Percentiles rank a stretch among this genome's conserved stretches.
Conservation (phyloP, 106 monocot species). For the Allium cepa region DNA sequence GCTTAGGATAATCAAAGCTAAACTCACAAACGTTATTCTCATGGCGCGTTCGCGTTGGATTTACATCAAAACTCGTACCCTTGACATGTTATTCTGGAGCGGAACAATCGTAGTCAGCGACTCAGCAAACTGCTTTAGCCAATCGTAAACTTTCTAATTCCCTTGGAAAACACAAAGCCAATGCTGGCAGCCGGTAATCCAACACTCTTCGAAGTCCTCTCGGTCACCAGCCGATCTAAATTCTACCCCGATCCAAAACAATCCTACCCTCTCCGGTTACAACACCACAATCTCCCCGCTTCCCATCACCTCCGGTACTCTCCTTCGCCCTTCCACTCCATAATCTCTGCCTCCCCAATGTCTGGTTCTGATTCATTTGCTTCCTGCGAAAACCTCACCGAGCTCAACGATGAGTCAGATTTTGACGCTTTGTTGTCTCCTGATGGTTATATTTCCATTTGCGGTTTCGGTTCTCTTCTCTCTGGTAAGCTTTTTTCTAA, state of each 20-base stretch:
- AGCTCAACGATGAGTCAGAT: constrained; percentile 46
- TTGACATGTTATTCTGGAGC: too few relatives aligned
- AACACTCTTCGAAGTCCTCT: neutral
- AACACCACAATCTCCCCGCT: neutral
- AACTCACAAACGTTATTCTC: too few relatives aligned
- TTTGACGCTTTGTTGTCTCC: constrained; percentile 44
- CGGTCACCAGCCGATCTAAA: constrained; percentile 20
- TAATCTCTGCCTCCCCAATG: neutral
- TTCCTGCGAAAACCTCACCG: constrained; percentile 15
- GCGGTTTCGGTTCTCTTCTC: constrained; percentile 98
- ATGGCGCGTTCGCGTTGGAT: too few relatives aligned
- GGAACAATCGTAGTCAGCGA: too few relatives aligned
- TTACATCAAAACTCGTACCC: too few relatives aligned
- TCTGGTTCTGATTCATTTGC: neutral
- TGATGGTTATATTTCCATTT: constrained; percentile 64
- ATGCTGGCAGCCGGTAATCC: neutral
- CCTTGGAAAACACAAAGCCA: too few relatives aligned
- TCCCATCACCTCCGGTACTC: constrained; percentile 2
- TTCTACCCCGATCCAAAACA: constrained; percentile 15
- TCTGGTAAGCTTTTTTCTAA: constrained; percentile 35
- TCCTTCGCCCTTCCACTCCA: neutral
- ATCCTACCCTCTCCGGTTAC: neutral
- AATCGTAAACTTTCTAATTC: too few relatives aligned
- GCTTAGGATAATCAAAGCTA: too few relatives aligned
- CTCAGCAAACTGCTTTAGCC: too few relatives aligned